Conservation (phyloP, 129 eudicot species). For the Tagetes patula region DNA sequence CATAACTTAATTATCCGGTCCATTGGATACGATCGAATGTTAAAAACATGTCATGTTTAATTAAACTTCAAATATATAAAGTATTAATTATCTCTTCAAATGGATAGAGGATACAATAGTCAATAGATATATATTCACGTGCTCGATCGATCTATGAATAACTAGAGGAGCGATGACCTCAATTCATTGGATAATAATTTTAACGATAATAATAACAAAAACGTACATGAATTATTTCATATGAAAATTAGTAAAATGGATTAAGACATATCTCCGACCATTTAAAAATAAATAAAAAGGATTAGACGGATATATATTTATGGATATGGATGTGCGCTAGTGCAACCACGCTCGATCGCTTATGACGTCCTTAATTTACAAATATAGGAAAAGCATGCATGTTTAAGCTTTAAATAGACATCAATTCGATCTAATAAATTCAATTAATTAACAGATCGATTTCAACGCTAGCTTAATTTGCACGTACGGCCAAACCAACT, state of each 20-base stretch:
- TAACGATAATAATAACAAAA: background rate
- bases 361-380: background rate
- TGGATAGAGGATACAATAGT: background rate
- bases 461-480: background rate
- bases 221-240: background rate
- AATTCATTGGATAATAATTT: background rate
- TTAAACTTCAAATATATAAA: background rate
- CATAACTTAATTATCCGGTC: no score
- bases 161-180: constrained; percentile 19
- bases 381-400: background rate
- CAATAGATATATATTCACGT: background rate
- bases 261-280: no score
- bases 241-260: no score
- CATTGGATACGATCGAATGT: no score
- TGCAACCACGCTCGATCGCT: no score
- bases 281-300: no score
- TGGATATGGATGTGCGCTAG: no score
- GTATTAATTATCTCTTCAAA: no score
- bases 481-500: constrained; percentile 3
- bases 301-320: no score
- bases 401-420: background rate
- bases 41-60: no score
- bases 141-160: background rate
- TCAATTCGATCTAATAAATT: background rate
- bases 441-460: background rate